Evolutionary conservation across 768 basidiomycete genomes (phyloP).

Genomic region (Aureoboletus auriporus): DNA sequence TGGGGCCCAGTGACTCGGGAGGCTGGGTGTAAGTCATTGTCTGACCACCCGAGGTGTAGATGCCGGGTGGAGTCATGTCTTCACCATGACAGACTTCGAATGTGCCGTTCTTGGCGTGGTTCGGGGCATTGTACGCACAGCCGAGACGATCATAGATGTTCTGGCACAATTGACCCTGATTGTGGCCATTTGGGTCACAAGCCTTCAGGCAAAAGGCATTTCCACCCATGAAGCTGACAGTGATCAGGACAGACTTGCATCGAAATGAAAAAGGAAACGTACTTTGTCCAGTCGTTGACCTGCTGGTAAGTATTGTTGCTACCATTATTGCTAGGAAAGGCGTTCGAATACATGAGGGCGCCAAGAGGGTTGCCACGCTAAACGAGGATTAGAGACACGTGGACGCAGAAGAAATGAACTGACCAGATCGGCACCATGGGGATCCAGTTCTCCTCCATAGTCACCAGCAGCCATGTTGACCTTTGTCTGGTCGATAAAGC

Average conservation of each 20-base stretch:
- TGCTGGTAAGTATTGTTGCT: constrained; percentile 46
- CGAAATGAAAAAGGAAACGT: constrained; percentile 15
- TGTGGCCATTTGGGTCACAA: constrained; percentile 56
- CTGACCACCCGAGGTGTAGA: constrained; percentile 39
- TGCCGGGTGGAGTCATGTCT: constrained; percentile 57
- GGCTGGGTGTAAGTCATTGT: constrained; percentile 45
- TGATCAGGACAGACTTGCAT: constrained; percentile 1
- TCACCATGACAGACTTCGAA: constrained; percentile 69
- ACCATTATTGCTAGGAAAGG: constrained; percentile 39
- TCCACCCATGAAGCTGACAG: constrained; percentile 63
- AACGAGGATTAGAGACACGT: neutral
- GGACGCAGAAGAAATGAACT: constrained; percentile 11
- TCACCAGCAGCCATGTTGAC: constrained; percentile 53
- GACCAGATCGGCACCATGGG: constrained; percentile 63
- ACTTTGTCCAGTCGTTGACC: constrained; percentile 68
- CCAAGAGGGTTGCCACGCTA: constrained; percentile 78
- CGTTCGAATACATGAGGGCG: constrained; percentile 61
- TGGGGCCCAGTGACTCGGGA: constrained; percentile 43
- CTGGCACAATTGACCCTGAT: constrained; percentile 55
- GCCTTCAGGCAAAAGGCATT: constrained; percentile 65
- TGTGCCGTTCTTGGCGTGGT: constrained; percentile 48
- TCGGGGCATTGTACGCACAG: constrained; percentile 69
- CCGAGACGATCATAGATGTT: constrained; percentile 77
- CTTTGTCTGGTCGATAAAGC: constrained; percentile 56
- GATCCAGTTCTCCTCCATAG: constrained; percentile 73